phyloP scores from a whole-genome alignment of 2,329 filamentous ascomycete genomes.

The Sordariomycetes sp. region DNA sequence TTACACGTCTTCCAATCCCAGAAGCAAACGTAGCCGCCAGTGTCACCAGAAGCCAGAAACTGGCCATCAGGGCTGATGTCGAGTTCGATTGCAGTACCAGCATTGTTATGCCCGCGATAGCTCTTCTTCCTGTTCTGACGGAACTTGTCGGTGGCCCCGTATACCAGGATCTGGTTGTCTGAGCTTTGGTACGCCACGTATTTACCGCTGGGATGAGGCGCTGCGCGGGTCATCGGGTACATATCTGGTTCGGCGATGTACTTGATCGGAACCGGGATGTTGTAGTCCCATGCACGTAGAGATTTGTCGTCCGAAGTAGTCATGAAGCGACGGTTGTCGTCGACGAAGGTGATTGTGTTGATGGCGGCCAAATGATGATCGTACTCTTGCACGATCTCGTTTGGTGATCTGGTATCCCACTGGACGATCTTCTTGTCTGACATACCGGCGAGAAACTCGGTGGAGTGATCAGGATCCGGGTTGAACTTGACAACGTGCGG shows the following conservation, averaged over 20 bases:
- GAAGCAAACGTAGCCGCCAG: slow-evolving; percentile 82
- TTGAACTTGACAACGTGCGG: slow-evolving; percentile 95
- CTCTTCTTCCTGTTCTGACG: slow-evolving; percentile 95
- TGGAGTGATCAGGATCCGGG: slow-evolving; percentile 62
- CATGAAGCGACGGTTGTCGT: slow-evolving; percentile 91
- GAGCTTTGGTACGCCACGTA: slow-evolving; percentile 89
- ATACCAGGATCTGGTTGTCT: slow-evolving; percentile 96
- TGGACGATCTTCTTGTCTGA: slow-evolving; percentile 98
- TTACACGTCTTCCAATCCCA: slow-evolving; percentile 99
- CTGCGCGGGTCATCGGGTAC: slow-evolving; percentile 86
- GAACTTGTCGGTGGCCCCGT: slow-evolving; percentile 90
- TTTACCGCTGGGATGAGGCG: slow-evolving; percentile 80
- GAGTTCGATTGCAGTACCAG: slow-evolving; percentile 86
- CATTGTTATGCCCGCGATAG: slow-evolving; percentile 92
- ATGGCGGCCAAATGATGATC: slow-evolving; percentile 96
- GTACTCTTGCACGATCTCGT: slow-evolving; percentile 88
- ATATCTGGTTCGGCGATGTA: slow-evolving; percentile 97
- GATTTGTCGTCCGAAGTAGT: slow-evolving; percentile 97
- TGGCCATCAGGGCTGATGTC: slow-evolving; percentile 85
- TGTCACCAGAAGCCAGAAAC: slow-evolving; percentile 81
- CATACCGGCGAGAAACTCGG: slow-evolving; percentile 94
- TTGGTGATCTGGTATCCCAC: slow-evolving; percentile 74
- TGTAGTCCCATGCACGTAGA: slow-evolving; percentile 94
- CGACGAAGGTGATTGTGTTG: slow-evolving; percentile 95
- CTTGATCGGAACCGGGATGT: slow-evolving; percentile 96